Evolutionary conservation across 441 rosid genomes (phyloP).

Genomic region (Codiaeum variegatum): DNA sequence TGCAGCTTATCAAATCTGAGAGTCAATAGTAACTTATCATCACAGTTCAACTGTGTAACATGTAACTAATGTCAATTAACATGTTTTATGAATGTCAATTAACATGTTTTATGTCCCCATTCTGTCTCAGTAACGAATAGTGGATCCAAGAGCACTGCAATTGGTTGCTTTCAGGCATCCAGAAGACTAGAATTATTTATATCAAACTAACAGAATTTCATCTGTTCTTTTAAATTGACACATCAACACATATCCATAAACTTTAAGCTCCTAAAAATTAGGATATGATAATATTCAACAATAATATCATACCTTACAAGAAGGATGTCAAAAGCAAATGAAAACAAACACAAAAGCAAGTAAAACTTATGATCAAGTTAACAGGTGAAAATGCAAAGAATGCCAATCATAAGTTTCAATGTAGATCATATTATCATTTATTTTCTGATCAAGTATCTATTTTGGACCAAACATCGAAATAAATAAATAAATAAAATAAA

Average conservation of each 20-base stretch:
- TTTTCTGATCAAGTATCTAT: neutral
- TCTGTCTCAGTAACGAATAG: neutral
- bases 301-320: neutral
- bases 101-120: neutral
- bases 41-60: neutral
- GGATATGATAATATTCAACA: neutral
- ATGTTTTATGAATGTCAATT: neutral
- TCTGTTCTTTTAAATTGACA: neutral
- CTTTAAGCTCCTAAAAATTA: neutral
- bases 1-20: neutral
- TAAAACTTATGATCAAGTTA: neutral
- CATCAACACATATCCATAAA: neutral
- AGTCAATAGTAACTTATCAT: neutral
- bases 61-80: neutral
- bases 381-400: neutral
- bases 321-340: neutral
- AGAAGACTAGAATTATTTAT: neutral
- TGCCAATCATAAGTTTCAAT: neutral
- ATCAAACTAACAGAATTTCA: neutral
- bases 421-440: neutral
- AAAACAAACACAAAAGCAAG: neutral
- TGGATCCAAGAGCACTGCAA: neutral
- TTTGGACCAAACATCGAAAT: neutral
- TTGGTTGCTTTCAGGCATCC: neutral
- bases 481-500: too few relatives aligned